Conservation (phyloP, 306 rosid species). For the Gastrolobium villosum region DNA sequence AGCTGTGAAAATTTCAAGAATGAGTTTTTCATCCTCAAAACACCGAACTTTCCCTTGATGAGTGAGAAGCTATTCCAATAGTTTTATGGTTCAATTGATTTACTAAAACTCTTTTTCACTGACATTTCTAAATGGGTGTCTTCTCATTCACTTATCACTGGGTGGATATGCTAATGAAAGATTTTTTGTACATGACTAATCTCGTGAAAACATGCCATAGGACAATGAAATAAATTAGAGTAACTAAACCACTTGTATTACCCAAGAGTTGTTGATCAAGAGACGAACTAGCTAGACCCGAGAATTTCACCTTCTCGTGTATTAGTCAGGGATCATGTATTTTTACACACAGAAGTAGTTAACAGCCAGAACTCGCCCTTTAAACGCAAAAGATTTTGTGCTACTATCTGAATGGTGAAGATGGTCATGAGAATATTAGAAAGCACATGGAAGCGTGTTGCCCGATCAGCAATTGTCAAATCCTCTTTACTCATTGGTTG, state of each 20-base stretch:
- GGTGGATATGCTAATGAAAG: neutral
- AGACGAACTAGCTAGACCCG: no score
- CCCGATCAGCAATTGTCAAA: neutral
- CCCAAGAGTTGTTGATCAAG: no score
- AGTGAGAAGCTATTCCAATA: neutral
- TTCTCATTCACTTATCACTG: neutral
- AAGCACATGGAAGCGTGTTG: neutral
- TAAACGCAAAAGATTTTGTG: constrained; percentile 78
- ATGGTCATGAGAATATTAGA: constrained; percentile 1
- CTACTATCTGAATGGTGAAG: constrained; percentile 64
- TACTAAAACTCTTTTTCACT: neutral
- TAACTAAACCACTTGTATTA: neutral
- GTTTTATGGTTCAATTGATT: neutral
- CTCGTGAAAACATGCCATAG: neutral
- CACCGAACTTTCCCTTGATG: neutral
- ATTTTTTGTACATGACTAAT: neutral
- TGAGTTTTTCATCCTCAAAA: neutral
- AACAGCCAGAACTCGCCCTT: constrained; percentile 59
- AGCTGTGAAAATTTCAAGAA: neutral
- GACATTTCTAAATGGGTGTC: neutral
- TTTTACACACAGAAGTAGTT: neutral
- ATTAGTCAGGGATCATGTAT: neutral
- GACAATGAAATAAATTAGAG: neutral
- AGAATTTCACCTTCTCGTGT: no score
- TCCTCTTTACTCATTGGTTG: constrained; percentile 1